Base-by-base conservation (phyloP, 108 stramenopile species). In the Conticribra guillardii region DNA sequence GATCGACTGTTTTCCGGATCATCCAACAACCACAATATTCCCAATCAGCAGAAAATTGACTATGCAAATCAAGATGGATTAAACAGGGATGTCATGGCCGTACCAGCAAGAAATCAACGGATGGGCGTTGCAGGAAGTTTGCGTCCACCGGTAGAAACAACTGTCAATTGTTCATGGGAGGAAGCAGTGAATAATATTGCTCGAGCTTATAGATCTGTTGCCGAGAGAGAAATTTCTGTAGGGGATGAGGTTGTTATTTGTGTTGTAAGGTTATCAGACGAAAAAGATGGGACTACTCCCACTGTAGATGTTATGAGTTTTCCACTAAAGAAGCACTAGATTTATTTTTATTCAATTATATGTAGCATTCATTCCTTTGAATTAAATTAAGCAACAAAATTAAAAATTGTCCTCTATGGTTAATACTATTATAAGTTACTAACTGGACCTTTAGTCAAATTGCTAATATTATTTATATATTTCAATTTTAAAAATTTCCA, bases 161-260 rank as follows among this genome's bases (percentile, higher is more conserved):
- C 54, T 21, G 93, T 94, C 7, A 56, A 84, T 19, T 87, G 86
- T 48, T 62, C 82, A 21, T 76, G 74, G 49, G 69, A 88, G 9
- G 85, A 87, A 50, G 89, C 93, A 1, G 71, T 90, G 17, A n/a
- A 52, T 3, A 76, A 71, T 31, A 55, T 95, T 9, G 76, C 87
- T 7, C 48, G 76, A 73, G 90, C 76, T 8, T 95, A 87, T 75
- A 85, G 79, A 60, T 82, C 89, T 24, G 93, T 92, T 27, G 75
- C 93, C 26, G 93, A 95, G 65, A 84, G 93, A 72, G 90, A 95
- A 53, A 95, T 92, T 63, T 75, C 80, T 11, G 89, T 91, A 0
- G 93, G 93, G 1, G 93, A 95, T 66, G 78, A 81, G 44, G 61
- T 95, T 24, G 88, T 95, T 9, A 54, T 95, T 56, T 89, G 88